Conservation (phyloP, 2,329 filamentous ascomycete species). For the Penicillium sclerotiorum region DNA sequence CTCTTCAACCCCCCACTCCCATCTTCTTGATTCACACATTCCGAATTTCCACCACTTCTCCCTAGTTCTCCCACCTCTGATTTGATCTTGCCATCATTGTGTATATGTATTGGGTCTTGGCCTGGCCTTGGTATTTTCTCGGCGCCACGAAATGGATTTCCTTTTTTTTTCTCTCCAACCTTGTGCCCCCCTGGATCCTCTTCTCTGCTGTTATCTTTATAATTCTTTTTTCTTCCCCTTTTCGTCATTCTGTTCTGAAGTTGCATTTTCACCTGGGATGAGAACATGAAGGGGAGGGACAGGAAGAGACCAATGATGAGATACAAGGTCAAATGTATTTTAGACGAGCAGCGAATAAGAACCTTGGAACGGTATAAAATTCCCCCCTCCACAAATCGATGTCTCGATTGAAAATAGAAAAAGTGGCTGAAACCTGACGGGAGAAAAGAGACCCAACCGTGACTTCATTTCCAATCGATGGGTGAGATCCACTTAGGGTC, state of each 20-base stretch:
- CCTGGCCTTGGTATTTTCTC: conserved; percentile 37
- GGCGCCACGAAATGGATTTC: conserved; percentile 35
- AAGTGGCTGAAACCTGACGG: conserved; percentile 3
- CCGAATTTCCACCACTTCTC: conserved; percentile 27
- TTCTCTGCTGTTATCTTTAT: conserved; percentile 5
- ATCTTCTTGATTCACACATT: conserved; percentile 20
- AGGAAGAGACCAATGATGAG: conserved; percentile 10
- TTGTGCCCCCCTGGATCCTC: background rate
- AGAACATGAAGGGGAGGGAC: background rate
- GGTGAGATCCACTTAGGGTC: too few relatives aligned
- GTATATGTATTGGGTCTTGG: conserved; percentile 40
- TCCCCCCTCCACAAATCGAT: background rate
- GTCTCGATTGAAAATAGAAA: conserved; percentile 2
- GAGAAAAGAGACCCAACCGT: background rate
- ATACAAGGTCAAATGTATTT: conserved; percentile 22
- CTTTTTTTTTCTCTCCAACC: conserved; percentile 7
- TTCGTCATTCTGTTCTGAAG: too few relatives aligned
- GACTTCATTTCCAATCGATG: conserved; percentile 4
- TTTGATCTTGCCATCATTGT: conserved; percentile 10
- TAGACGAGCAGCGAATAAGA: conserved; percentile 14
- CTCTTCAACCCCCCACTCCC: conserved; percentile 16
- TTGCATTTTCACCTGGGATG: conserved; percentile 6
- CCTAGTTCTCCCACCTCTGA: conserved; percentile 17
- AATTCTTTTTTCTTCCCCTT: too few relatives aligned
- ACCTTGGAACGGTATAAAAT: background rate